Percentiles rank a stretch among this genome's conserved stretches.
phyloP scores from a whole-genome alignment of 257 asterid genomes.

The Mitragyna speciosa region DNA sequence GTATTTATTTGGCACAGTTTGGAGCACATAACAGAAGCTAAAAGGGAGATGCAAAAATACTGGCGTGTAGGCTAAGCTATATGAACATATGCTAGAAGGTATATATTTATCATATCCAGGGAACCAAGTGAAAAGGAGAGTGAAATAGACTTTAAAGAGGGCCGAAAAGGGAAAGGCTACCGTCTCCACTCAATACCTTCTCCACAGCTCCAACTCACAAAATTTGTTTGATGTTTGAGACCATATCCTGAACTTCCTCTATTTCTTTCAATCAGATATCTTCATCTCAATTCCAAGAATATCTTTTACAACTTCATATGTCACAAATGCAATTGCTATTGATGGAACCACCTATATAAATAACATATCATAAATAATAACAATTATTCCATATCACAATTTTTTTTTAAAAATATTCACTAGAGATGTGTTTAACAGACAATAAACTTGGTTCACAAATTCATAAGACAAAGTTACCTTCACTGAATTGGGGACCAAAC shows the following conservation, averaged over 20 bases:
- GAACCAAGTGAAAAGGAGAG: background rate
- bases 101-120: background rate
- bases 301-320: conserved; percentile 75
- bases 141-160: background rate
- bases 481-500: conserved; percentile 89
- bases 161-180: background rate
- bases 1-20: conserved; percentile 14
- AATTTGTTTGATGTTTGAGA: background rate
- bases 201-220: background rate
- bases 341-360: conserved; percentile 77
- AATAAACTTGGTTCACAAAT: background rate
- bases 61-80: conserved; percentile 5
- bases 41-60: background rate
- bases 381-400: background rate
- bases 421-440: background rate
- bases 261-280: conserved; percentile 59
- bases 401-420: background rate
- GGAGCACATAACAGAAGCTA: conserved; percentile 17
- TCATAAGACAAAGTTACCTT: conserved; percentile 53
- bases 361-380: background rate
- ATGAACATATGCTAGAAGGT: conserved; percentile 12
- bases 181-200: conserved; percentile 1
- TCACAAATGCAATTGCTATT: conserved; percentile 87
- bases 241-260: background rate
- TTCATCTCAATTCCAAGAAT: conserved; percentile 72